Base-by-base conservation (phyloP, 257 asterid genomes). In the Lithospermum erythrorhizon region DNA sequence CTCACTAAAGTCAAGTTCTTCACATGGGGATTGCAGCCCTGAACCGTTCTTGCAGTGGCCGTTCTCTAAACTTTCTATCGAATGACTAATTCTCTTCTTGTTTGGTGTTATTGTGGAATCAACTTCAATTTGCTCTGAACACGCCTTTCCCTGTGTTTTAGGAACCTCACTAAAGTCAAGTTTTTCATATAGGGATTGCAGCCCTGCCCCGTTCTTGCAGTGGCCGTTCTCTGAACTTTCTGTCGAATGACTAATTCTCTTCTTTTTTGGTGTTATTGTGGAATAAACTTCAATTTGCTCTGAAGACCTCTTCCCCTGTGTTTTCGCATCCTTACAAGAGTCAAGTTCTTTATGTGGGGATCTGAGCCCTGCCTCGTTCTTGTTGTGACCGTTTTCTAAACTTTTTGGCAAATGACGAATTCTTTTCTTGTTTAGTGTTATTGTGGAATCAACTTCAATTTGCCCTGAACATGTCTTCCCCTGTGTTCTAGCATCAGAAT, bases 21-120 rank as follows among this genome's bases (percentile, higher is more conserved):
- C 6, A 27, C 6, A 0, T 27, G 32, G 2, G 2, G 32, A 27
- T 27, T 27, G 32, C 32, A 27, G 32, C 32, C 6, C 32, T 27
- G 6, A 3, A 6, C 32, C 32, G 32, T 5, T 27, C 32, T 27
- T 27, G 21, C 30, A 37, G 41, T 49, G n/a, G 23, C 52, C 65
- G 21, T 59, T 51, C 53, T 48, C 21, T 27, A 35, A 30, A 53
- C 45, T 58, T 15, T 20, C 56, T 52, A 20, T 23, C 27, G 6
- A 19, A 29, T 66, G 65, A 49, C 53, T 65, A 52, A 52, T 37
- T 25, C 5, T 53, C 68, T 35, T 6, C 57, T 5, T 37, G 21
- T 30, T 69, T 61, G 29, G 62, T 58, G 45, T 55, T 24, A 61
- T 41, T 52, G 30, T 53, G 21, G 56, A 58, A 62, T 55, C 58